phyloP scores from a whole-genome alignment of 768 basidiomycete genomes.

The Mycena albidolilacea region DNA sequence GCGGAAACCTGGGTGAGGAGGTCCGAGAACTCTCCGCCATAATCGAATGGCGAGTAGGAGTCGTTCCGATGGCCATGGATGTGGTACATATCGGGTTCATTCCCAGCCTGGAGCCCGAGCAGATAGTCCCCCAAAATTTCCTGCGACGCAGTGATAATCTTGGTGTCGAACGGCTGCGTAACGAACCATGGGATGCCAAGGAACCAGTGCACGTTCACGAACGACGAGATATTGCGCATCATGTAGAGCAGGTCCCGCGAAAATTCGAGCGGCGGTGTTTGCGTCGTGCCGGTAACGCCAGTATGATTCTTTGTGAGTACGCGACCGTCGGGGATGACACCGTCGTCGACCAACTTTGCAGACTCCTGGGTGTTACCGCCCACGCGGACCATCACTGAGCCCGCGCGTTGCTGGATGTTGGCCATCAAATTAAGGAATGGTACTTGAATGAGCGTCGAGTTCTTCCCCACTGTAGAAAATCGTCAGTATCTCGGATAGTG shows the following conservation, averaged over 20 bases:
- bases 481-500: background rate
- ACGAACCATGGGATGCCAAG: slow-evolving; percentile 45
- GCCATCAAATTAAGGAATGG: slow-evolving; percentile 85
- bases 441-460: slow-evolving; percentile 48
- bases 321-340: background rate
- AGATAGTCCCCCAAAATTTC: slow-evolving; percentile 75
- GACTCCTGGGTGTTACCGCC: slow-evolving; percentile 84
- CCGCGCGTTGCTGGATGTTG: slow-evolving; percentile 76
- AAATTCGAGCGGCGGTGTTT: slow-evolving; percentile 65
- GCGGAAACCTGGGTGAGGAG: slow-evolving; percentile 52
- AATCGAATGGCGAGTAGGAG: slow-evolving; percentile 53
- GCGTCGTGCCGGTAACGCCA: slow-evolving; percentile 47
- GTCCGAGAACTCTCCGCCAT: slow-evolving; percentile 63
- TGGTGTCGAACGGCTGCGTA: slow-evolving; percentile 12
- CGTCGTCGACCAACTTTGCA: slow-evolving; percentile 49
- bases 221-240: slow-evolving; percentile 60
- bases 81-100: slow-evolving; percentile 85
- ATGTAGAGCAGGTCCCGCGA: slow-evolving; percentile 67
- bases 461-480: background rate
- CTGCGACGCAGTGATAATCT: slow-evolving; percentile 49
- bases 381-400: slow-evolving; percentile 73
- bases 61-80: slow-evolving; percentile 43
- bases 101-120: slow-evolving; percentile 81
- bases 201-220: slow-evolving; percentile 65
- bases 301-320: background rate